Evolutionary conservation across 2,329 filamentous ascomycete species (phyloP).

Genomic region (Fonsecaea multimorphosa): DNA sequence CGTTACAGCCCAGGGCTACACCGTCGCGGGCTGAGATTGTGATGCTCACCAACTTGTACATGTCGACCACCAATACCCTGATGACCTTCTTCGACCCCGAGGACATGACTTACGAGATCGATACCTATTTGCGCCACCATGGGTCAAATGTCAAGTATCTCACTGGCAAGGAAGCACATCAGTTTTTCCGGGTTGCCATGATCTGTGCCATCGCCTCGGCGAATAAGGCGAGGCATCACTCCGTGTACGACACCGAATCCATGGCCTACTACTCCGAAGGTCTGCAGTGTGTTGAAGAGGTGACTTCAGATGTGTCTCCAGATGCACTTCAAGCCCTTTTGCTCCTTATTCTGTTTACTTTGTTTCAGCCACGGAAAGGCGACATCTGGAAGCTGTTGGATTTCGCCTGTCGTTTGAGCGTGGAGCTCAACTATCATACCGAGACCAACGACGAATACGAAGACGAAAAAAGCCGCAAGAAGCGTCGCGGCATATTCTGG

Average conservation of each 20-base stretch:
- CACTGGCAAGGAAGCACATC: slow-evolving; percentile 41
- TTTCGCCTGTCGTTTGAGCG: slow-evolving; percentile 42
- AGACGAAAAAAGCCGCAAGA: slow-evolving; percentile 36
- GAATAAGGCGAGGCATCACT: slow-evolving; percentile 41
- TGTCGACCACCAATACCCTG: slow-evolving; percentile 42
- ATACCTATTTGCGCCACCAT: slow-evolving; percentile 37
- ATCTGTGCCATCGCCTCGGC: slow-evolving; percentile 45
- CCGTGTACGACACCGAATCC: slow-evolving; percentile 36
- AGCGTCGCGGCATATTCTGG: slow-evolving; percentile 45
- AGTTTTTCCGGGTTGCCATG: slow-evolving; percentile 45
- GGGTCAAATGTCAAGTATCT: slow-evolving; percentile 34
- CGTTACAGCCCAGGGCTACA: slow-evolving; percentile 28
- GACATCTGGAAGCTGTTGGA: slow-evolving; percentile 43
- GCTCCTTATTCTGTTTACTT: slow-evolving; percentile 40
- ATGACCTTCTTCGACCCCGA: slow-evolving; percentile 42
- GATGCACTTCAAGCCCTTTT: slow-evolving; percentile 42
- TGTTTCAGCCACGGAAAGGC: slow-evolving; percentile 41
- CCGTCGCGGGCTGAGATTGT: slow-evolving; percentile 37
- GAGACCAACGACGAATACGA: slow-evolving; percentile 42
- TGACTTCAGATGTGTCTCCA: slow-evolving; percentile 41
- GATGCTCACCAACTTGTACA: slow-evolving; percentile 42
- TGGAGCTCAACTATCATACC: slow-evolving; percentile 46
- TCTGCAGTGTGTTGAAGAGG: slow-evolving; percentile 43
- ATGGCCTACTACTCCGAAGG: slow-evolving; percentile 41
- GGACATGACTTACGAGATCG: slow-evolving; percentile 38